Evolutionary conservation across 805 yeast species (phyloP).

Genomic region (Nakazawaea siamensis): DNA sequence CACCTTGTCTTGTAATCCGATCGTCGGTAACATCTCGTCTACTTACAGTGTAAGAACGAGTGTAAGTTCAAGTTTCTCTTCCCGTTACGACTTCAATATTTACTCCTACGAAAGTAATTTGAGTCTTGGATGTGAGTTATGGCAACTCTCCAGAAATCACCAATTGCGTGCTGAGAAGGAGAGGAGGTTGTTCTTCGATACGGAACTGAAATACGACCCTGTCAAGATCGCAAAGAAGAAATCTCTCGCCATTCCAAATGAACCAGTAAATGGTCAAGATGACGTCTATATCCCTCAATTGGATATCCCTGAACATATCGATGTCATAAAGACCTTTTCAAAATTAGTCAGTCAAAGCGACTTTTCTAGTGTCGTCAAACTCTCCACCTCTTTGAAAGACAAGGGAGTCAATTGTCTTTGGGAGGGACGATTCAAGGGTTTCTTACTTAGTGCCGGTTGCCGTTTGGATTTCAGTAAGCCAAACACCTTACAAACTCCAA

Average conservation of each 20-base stretch:
- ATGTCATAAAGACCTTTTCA: conserved; percentile 44
- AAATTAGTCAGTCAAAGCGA: conserved; percentile 41
- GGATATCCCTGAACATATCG: conserved; percentile 11
- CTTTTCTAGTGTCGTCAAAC: conserved; percentile 65
- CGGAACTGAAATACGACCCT: background rate
- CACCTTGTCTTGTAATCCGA: conserved; percentile 81
- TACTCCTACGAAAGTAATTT: conserved; percentile 87
- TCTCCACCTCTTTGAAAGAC: conserved; percentile 62
- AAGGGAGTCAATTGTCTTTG: conserved; percentile 59
- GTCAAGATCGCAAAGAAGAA: conserved; percentile 1
- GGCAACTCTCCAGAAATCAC: conserved; percentile 36
- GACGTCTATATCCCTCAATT: conserved; percentile 3
- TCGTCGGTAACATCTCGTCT: conserved; percentile 82
- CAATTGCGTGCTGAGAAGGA: conserved; percentile 8
- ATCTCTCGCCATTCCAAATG: background rate
- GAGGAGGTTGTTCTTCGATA: background rate
- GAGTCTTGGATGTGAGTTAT: conserved; percentile 79
- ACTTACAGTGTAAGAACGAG: conserved; percentile 83
- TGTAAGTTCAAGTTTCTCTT: conserved; percentile 65
- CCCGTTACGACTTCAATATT: conserved; percentile 81
- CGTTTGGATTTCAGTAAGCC: conserved; percentile 36
- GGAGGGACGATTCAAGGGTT: conserved; percentile 84
- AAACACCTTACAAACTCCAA: conserved; percentile 34
- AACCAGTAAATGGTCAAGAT: background rate
- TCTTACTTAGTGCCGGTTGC: conserved; percentile 69